Conservation (phyloP, 345 rosid species). For the Populus tremula region DNA sequence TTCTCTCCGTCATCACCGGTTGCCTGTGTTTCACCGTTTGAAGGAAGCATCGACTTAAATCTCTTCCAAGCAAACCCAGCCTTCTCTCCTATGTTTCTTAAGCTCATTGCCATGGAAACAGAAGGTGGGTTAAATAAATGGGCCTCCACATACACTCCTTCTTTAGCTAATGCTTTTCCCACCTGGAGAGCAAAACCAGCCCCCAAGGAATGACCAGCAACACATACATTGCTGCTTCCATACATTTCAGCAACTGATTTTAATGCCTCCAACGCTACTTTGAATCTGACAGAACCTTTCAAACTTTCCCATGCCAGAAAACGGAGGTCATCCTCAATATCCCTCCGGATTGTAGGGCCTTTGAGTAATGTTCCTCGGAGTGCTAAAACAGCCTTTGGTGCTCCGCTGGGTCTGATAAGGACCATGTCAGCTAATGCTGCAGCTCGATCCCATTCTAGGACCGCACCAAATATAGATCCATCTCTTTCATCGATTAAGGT, state of each 20-base stretch:
- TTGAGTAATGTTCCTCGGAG: constrained; percentile 85
- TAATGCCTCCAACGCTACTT: constrained; percentile 59
- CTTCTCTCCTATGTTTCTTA: constrained; percentile 79
- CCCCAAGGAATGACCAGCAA: constrained; percentile 92
- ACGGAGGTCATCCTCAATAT: constrained; percentile 88
- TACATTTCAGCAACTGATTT: constrained; percentile 60
- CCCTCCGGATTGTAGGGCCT: constrained; percentile 74
- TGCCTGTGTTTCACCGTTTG: constrained; percentile 15
- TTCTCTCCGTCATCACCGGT: not conserved
- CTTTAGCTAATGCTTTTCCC: constrained; percentile 88
- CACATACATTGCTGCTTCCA: constrained; percentile 75
- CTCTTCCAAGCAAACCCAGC: constrained; percentile 76
- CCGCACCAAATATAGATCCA: constrained; percentile 80
- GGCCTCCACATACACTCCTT: constrained; percentile 72
- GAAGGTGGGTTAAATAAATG: constrained; percentile 97
- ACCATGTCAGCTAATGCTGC: constrained; percentile 80
- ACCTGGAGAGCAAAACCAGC: constrained; percentile 96
- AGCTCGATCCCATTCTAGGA: constrained; percentile 86
- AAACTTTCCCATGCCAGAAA: constrained; percentile 94
- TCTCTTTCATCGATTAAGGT: constrained; percentile 77
- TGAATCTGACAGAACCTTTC: constrained; percentile 85
- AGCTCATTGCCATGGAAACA: constrained; percentile 81
- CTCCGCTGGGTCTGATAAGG: constrained; percentile 84
- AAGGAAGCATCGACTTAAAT: constrained; percentile 76
- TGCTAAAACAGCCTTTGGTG: constrained; percentile 78